Percentiles rank a stretch among this genome's conserved stretches.
These are phyloP conservation scores for Nicotiana sylvestris DNA, from an alignment of 257 asterid genomes.

Conservation along the genomic window DNA sequence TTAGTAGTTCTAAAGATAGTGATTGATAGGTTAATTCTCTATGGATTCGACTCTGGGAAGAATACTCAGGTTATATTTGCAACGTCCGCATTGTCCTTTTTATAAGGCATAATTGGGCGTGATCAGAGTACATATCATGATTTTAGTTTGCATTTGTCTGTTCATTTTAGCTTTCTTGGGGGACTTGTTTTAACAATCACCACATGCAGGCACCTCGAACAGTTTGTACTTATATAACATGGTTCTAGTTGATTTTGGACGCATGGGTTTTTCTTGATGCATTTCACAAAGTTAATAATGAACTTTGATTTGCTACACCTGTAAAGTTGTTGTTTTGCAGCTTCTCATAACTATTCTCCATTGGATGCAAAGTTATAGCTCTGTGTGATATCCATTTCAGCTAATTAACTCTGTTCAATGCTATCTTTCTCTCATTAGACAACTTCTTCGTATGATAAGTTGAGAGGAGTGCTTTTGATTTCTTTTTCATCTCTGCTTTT, in stretches of 20 bases:
- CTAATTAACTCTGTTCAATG: not conserved
- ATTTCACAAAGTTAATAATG: not conserved
- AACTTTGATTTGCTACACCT: not conserved
- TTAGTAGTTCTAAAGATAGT: too few species aligned
- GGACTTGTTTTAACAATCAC: not conserved
- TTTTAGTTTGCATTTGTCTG: not conserved
- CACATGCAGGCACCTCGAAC: not conserved
- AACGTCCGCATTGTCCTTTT: too few species aligned
- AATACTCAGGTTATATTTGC: too few species aligned
- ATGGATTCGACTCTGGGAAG: too few species aligned
- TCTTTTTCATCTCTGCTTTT: too few species aligned
- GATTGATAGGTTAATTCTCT: too few species aligned
- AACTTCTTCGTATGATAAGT: not conserved
- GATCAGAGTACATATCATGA: not conserved
- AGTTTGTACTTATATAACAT: not conserved
- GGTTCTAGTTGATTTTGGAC: not conserved
- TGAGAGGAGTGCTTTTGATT: too few species aligned
- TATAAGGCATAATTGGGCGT: too few species aligned
- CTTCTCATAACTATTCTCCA: not conserved
- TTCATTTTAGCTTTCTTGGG: not conserved
- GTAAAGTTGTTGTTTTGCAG: not conserved
- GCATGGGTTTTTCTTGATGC: not conserved
- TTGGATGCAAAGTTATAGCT: not conserved
- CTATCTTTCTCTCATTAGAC: not conserved
- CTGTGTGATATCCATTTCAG: not conserved